Evolutionary conservation across 192 early-diverging fungal species (phyloP), one percentile per base, ranked within the genome.

Genomic region (Coemansia sp.): DNA sequence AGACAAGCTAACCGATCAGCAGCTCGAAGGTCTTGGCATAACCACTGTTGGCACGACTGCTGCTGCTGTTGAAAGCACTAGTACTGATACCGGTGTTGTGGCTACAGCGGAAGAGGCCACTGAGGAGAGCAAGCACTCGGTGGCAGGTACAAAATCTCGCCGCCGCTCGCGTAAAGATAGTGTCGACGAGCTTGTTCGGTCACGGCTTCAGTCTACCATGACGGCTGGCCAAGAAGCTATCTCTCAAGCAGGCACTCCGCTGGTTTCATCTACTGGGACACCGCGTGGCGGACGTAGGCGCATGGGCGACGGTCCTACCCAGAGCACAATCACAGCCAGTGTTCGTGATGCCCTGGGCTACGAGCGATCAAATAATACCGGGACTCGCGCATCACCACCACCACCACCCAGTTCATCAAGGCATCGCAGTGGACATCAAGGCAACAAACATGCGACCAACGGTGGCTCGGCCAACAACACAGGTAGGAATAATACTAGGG

Each of bases 161-260:
- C 68, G 69, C 33, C 57, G 66, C 17, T 41, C 62, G 18, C 65
- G 71, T 7, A 79, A 79, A 23, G 76, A 73, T 51, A 79, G 76
- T 38, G 67, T 79, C 15, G 76, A 79, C 34, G 76, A 79, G 27
- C 55, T 79, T 25, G 70, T 79, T 12, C 62, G 76, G n/a, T 66
- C 76, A 11, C 61, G 71, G 33, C 68, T 79, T 12, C 59, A 62
- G 38, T 49, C 50, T 3, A 59, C 52, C 11, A 53, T 68, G 53
- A 43, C 12, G 13, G 43, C 66, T 0, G 51, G 61, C 40, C 49
- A 51, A 15, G 72, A 65, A n/a, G 9, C 25, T 3, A 1, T 21
- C 18, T 27, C 40, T 1, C 47, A 52, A 38, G 39, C 45, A 60
- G 17, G 23, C 4, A 30, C 37, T 21, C 46, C 58, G 5, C 25